Percentiles rank a stretch among this genome's conserved stretches.
Evolutionary conservation across 345 rosid genomes (phyloP).

Genomic region (Linum tenue): DNA sequence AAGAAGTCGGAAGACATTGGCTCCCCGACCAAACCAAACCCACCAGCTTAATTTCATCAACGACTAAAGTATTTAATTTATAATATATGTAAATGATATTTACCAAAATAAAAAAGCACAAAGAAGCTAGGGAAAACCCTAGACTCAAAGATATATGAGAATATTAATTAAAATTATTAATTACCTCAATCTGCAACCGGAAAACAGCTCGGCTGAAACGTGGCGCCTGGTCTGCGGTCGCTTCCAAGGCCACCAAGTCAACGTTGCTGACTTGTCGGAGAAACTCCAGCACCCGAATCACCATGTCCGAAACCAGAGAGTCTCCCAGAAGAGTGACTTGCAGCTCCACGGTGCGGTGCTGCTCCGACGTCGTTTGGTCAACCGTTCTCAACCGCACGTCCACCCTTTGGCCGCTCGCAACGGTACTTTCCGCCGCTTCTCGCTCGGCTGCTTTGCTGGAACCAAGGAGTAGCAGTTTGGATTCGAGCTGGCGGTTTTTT

Average conservation of each 20-base stretch:
- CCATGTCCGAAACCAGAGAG: neutral
- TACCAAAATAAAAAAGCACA: no score
- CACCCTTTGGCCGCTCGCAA: constrained; percentile 19
- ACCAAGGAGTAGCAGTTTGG: no score
- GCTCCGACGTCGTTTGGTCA: constrained; percentile 40
- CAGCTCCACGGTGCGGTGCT: neutral
- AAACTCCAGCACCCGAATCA: constrained; percentile 3
- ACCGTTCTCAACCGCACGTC: constrained; percentile 25
- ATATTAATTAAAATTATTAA: neutral
- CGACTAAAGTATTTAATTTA: no score
- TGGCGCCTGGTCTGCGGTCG: constrained; percentile 20
- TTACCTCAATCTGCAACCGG: no score
- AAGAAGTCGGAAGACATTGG: no score
- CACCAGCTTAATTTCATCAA: no score
- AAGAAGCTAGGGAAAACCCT: no score
- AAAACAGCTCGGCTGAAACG: constrained; percentile 26
- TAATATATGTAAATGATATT: no score
- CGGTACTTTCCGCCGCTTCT: constrained; percentile 9
- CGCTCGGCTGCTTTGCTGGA: no score
- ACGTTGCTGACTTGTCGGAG: constrained; percentile 33
- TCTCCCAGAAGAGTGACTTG: neutral
- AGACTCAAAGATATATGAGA: neutral
- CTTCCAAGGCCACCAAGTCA: constrained; percentile 45
- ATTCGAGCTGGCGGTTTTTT: constrained; percentile 40
- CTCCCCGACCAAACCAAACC: no score